Evolutionary conservation across 768 basidiomycete genomes (phyloP).

Genomic region (Brasilioporus rufonigricans): DNA sequence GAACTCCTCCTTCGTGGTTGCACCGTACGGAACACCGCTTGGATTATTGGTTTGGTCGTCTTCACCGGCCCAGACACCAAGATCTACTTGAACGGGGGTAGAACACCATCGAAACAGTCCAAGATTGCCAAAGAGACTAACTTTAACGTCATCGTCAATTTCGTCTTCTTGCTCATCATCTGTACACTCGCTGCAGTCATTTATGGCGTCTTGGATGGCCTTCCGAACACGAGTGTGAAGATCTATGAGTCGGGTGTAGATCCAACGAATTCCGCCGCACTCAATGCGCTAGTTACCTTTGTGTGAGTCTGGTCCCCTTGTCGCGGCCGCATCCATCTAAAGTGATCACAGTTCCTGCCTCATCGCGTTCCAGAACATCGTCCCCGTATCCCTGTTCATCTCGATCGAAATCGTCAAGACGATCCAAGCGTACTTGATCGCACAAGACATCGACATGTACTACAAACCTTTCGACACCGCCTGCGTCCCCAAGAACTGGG

Average conservation of each 20-base stretch:
- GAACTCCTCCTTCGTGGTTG: slow-evolving; percentile 92
- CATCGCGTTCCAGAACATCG: slow-evolving; percentile 96
- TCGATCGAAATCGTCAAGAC: slow-evolving; percentile 99
- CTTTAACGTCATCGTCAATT: slow-evolving; percentile 96
- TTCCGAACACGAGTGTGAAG: slow-evolving; percentile 59
- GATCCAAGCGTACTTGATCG: slow-evolving; percentile 95
- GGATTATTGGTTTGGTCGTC: slow-evolving; percentile 92
- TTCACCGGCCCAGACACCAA: slow-evolving; percentile 93
- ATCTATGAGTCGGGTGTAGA: slow-evolving; percentile 70
- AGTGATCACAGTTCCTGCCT: slow-evolving; percentile 68
- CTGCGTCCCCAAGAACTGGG: slow-evolving; percentile 97
- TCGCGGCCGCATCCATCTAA: slow-evolving; percentile 1
- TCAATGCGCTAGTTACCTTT: slow-evolving; percentile 88
- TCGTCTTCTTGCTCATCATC: slow-evolving; percentile 71
- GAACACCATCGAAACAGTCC: slow-evolving; percentile 92
- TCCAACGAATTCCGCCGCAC: slow-evolving; percentile 53
- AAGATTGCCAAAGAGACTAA: slow-evolving; percentile 99
- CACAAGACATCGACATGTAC: slow-evolving; percentile 96
- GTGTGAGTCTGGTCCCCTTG: slow-evolving; percentile 54
- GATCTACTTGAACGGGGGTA: slow-evolving; percentile 90
- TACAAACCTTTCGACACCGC: slow-evolving; percentile 82
- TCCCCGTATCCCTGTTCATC: slow-evolving; percentile 94
- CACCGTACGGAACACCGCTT: slow-evolving; percentile 82
- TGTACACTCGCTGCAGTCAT: slow-evolving; percentile 74
- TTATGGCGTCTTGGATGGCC: slow-evolving; percentile 68